phyloP scores from a whole-genome alignment of 2,329 filamentous ascomycete genomes.

The Akanthomyces uredinophilus region DNA sequence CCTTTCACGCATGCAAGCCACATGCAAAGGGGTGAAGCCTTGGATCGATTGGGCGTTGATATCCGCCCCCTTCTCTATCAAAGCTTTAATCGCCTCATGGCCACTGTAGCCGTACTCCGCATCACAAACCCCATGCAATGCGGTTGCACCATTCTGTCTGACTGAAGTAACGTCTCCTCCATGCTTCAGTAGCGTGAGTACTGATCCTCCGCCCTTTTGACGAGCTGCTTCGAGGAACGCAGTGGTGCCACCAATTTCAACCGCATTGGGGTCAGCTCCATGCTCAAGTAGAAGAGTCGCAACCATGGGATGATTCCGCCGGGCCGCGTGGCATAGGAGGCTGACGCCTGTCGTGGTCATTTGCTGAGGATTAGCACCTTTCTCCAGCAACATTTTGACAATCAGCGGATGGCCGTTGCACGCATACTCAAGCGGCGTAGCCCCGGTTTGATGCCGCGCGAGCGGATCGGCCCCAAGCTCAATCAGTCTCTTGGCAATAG shows the following conservation, averaged over 20 bases:
- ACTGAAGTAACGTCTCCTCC: not conserved
- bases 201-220: not conserved
- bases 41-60: not conserved
- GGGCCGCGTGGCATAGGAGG: not conserved
- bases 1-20: not conserved
- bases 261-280: not conserved
- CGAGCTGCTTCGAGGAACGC: not conserved
- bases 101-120: accelerated
- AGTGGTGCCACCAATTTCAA: not conserved
- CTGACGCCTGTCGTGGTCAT: not conserved
- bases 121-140: not conserved
- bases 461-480: slow-evolving; percentile 7
- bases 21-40: not conserved
- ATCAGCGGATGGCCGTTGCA: not conserved
- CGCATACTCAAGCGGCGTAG: slow-evolving; percentile 4
- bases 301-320: not conserved
- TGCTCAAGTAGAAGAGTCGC: not conserved
- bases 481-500: not conserved
- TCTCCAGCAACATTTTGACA: slow-evolving; percentile 4
- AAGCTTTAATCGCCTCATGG: not conserved
- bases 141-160: not conserved
- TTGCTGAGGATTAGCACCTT: not conserved
- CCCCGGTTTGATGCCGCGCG: not conserved
- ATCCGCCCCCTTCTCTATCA: not conserved
- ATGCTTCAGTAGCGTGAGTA: not conserved